Evolutionary conservation across 805 yeast species (phyloP).

Genomic region (Grigorovia transvaalensis): DNA sequence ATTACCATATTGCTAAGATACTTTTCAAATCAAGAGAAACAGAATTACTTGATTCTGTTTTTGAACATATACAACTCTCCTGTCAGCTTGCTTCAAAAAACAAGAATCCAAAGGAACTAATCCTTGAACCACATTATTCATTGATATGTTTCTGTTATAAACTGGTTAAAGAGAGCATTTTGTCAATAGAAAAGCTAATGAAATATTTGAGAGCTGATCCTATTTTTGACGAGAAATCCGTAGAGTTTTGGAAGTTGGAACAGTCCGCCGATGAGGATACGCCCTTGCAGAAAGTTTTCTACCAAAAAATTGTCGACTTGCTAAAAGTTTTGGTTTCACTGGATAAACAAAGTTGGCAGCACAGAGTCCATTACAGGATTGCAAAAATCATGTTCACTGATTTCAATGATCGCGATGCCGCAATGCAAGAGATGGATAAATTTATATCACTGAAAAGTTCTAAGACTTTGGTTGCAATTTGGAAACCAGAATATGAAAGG

Average conservation of each 20-base stretch:
- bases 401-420: slow-evolving; percentile 40
- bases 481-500: slow-evolving; percentile 88
- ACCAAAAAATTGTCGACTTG: slow-evolving; percentile 33
- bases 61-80: slow-evolving; percentile 33
- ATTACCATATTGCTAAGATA: slow-evolving; percentile 48
- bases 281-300: slow-evolving; percentile 19
- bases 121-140: slow-evolving; percentile 72
- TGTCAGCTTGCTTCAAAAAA: slow-evolving; percentile 32
- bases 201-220: slow-evolving; percentile 31
- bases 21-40: slow-evolving; percentile 38
- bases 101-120: slow-evolving; percentile 38
- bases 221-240: slow-evolving; percentile 17
- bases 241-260: slow-evolving; percentile 18
- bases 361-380: slow-evolving; percentile 64
- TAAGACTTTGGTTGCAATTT: slow-evolving; percentile 68
- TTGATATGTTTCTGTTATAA: slow-evolving; percentile 52
- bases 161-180: slow-evolving; percentile 30
- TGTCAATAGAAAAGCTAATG: slow-evolving; percentile 33
- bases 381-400: slow-evolving; percentile 54
- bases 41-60: slow-evolving; percentile 6
- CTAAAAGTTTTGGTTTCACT: slow-evolving; percentile 38
- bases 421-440: slow-evolving; percentile 52
- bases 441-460: slow-evolving; percentile 57
- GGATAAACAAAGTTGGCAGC: slow-evolving; percentile 90
- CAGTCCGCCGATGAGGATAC: neutral